Evolutionary conservation across 192 early-diverging fungal genomes (phyloP).

Genomic region (Gigaspora rosea): DNA sequence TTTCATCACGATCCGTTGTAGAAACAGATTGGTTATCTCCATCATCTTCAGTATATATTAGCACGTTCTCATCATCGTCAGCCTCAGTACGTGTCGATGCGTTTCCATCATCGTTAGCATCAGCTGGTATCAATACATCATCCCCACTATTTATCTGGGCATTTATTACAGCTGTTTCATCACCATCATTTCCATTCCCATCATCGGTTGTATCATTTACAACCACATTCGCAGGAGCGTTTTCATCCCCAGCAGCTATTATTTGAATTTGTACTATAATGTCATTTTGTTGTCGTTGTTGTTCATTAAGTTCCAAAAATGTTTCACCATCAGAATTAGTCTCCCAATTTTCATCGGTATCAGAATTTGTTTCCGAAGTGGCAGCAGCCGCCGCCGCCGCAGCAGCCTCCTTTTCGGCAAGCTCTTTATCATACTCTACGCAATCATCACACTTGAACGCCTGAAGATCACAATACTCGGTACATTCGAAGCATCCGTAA

Average conservation of each 20-base stretch:
- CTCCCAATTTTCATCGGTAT: neutral
- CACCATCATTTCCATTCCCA: neutral
- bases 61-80: too few relatives aligned
- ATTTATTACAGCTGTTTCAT: neutral
- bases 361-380: neutral
- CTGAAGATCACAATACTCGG: neutral
- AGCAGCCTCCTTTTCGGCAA: neutral
- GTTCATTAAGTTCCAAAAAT: too few relatives aligned
- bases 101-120: too few relatives aligned
- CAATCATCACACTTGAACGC: conserved; percentile 7
- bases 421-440: neutral
- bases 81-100: too few relatives aligned
- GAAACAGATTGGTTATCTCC: too few relatives aligned
- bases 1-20: too few relatives aligned
- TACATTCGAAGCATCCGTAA: conserved; percentile 18
- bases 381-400: neutral
- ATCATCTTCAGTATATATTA: too few relatives aligned
- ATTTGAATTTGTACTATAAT: neutral
- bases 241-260: neutral
- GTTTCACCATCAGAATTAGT: too few relatives aligned
- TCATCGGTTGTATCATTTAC: neutral
- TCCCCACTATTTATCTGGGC: too few relatives aligned
- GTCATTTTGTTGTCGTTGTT: too few relatives aligned
- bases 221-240: neutral
- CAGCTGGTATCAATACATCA: too few relatives aligned